Evolutionary conservation across 768 basidiomycete species (phyloP).

Genomic region (Trametes punicea): DNA sequence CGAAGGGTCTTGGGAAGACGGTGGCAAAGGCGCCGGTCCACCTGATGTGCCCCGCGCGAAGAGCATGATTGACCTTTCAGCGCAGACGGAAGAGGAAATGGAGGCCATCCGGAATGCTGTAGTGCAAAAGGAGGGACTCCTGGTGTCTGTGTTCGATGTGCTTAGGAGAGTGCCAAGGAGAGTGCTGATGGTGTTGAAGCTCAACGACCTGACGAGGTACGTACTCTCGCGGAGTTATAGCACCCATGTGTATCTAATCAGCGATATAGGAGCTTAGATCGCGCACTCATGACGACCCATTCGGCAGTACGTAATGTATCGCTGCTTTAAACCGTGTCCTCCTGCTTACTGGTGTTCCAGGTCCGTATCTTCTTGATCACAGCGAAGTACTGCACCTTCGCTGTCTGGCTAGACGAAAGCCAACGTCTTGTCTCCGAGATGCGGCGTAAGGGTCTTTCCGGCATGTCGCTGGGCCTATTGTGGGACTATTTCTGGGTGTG

Average conservation of each 20-base stretch:
- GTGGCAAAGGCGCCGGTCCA: constrained; percentile 27
- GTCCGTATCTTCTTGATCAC: constrained; percentile 88
- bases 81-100: constrained; percentile 74
- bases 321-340: neutral
- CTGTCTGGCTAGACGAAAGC: constrained; percentile 73
- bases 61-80: constrained; percentile 70
- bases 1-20: constrained; percentile 54
- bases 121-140: constrained; percentile 74
- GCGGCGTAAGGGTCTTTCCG: constrained; percentile 43
- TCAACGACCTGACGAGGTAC: constrained; percentile 82
- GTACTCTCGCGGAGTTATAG: constrained; percentile 7
- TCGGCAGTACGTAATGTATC: constrained; percentile 50
- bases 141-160: constrained; percentile 84
- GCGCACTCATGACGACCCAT: constrained; percentile 84
- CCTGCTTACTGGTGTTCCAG: constrained; percentile 32
- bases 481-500: constrained; percentile 54
- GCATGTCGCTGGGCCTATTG: constrained; percentile 43
- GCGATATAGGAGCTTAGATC: constrained; percentile 66
- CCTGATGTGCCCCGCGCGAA: constrained; percentile 54
- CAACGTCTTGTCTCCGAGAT: constrained; percentile 37
- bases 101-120: constrained; percentile 82
- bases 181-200: constrained; percentile 78
- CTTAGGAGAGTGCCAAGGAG: constrained; percentile 81
- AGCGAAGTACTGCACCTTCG: constrained; percentile 80
- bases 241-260: neutral